These are phyloP conservation scores for Symbiodinium natans DNA, from an alignment of 73 alveolate species.

Conservation along the genomic window DNA sequence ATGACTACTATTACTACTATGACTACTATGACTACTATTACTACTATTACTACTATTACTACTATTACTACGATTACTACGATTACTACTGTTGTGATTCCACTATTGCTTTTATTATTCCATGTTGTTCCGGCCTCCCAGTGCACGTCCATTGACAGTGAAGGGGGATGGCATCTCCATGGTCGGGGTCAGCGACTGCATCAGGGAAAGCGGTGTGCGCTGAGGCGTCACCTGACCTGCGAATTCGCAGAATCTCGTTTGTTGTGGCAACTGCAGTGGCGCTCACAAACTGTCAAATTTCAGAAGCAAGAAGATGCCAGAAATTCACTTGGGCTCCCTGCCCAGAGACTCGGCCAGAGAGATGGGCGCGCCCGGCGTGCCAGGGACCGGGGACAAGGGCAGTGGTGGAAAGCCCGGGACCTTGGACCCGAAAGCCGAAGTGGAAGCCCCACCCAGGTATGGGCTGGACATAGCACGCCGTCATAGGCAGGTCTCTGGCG, in stretches of 20 bases:
- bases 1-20: too few relatives aligned
- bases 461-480: too few relatives aligned
- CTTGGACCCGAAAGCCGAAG: too few relatives aligned
- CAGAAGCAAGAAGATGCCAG: too few relatives aligned
- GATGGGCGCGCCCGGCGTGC: conserved; percentile 34
- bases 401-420: conserved; percentile 35
- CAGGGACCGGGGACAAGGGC: conserved; percentile 6
- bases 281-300: neutral
- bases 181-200: conserved; percentile 52
- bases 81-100: neutral
- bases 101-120: neutral
- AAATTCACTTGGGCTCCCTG: neutral
- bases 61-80: too few relatives aligned
- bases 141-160: conserved; percentile 74
- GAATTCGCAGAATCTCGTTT: neutral
- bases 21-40: too few relatives aligned
- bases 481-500: neutral
- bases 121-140: neutral
- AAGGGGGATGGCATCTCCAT: conserved; percentile 54
- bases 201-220: conserved; percentile 67
- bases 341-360: conserved; percentile 73
- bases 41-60: too few relatives aligned
- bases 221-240: conserved; percentile 59
- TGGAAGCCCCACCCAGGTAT: too few relatives aligned
- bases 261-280: neutral